phyloP scores from a whole-genome alignment of 2,329 filamentous ascomycete genomes.

The Sarocladium kiliense region DNA sequence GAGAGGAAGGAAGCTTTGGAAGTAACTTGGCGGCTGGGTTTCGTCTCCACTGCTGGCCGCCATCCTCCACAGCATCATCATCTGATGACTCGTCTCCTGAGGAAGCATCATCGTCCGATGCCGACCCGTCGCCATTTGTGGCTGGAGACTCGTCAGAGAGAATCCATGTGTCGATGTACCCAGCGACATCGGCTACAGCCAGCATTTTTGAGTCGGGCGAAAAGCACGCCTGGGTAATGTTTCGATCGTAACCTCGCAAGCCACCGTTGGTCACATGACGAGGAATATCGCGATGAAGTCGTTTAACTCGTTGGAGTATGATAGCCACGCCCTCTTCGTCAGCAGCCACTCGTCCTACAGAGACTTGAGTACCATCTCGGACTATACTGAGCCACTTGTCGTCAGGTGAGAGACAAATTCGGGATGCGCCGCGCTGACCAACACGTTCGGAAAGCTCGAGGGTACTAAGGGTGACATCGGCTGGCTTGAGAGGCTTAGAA shows the following conservation, averaged over 20 bases:
- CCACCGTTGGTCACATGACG: slow-evolving; percentile 57
- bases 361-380: slow-evolving; percentile 54
- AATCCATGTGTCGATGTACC: slow-evolving; percentile 83
- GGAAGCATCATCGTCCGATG: slow-evolving; percentile 19
- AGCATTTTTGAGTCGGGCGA: slow-evolving; percentile 75
- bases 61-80: slow-evolving; percentile 33
- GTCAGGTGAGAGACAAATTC: slow-evolving; percentile 65
- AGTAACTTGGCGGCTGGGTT: slow-evolving; percentile 67
- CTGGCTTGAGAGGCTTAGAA: slow-evolving; percentile 41
- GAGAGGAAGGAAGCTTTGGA: slow-evolving; percentile 60
- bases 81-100: slow-evolving; percentile 38
- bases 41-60: slow-evolving; percentile 61
- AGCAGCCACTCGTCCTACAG: slow-evolving; percentile 32
- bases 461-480: slow-evolving; percentile 66
- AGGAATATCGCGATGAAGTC: slow-evolving; percentile 48
- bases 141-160: slow-evolving; percentile 39
- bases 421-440: slow-evolving; percentile 58
- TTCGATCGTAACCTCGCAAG: slow-evolving; percentile 70
- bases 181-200: slow-evolving; percentile 74
- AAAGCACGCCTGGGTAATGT: slow-evolving; percentile 70
- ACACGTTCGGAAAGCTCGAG: slow-evolving; percentile 57
- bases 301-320: slow-evolving; percentile 41
- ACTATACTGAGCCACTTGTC: slow-evolving; percentile 64
- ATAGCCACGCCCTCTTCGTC: slow-evolving; percentile 14
- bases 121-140: slow-evolving; percentile 26